A percentile compares a stretch with the other conserved stretches of the same genome.
phyloP scores from a whole-genome alignment of 352 stramenopile genomes.

The Phytophthora pinifolia region DNA sequence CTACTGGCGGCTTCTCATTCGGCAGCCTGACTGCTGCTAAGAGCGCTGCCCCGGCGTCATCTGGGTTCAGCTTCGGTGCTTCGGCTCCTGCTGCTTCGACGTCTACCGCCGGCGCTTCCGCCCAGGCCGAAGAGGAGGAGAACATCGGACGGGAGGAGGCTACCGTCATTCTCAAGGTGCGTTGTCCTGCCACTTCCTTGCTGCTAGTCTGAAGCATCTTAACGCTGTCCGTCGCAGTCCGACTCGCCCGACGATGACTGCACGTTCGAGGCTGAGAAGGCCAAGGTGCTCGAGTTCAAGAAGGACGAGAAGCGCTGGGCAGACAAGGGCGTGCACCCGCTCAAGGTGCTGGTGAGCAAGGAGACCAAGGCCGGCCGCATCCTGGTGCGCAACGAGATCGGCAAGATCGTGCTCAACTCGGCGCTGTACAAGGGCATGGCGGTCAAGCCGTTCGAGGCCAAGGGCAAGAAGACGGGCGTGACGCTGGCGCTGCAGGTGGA shows the following conservation, averaged over 20 bases:
- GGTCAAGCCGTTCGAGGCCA: constrained; percentile 61
- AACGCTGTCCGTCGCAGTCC: constrained; percentile 30
- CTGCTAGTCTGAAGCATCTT: constrained; percentile 3
- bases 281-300: constrained; percentile 85
- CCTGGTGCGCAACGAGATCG: constrained; percentile 82
- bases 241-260: constrained; percentile 71
- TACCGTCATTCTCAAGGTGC: constrained; percentile 87
- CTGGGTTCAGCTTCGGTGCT: constrained; percentile 36
- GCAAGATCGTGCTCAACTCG: constrained; percentile 87
- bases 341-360: constrained; percentile 83
- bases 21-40: constrained; percentile 28
- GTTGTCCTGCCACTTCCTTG: neutral
- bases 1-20: constrained; percentile 47
- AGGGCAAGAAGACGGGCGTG: constrained; percentile 79
- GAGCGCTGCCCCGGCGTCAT: constrained; percentile 17
- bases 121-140: constrained; percentile 80
- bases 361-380: constrained; percentile 67
- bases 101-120: constrained; percentile 15
- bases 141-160: constrained; percentile 81
- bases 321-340: constrained; percentile 80
- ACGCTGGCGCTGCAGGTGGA: constrained; percentile 69
- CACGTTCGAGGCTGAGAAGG: constrained; percentile 76
- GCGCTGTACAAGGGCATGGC: constrained; percentile 78
- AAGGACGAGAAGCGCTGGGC: constrained; percentile 88
- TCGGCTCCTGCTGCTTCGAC: constrained; percentile 15